These are phyloP conservation scores for Schrenkiella parvula DNA, from an alignment of 345 rosid species.

Conservation along the genomic window DNA sequence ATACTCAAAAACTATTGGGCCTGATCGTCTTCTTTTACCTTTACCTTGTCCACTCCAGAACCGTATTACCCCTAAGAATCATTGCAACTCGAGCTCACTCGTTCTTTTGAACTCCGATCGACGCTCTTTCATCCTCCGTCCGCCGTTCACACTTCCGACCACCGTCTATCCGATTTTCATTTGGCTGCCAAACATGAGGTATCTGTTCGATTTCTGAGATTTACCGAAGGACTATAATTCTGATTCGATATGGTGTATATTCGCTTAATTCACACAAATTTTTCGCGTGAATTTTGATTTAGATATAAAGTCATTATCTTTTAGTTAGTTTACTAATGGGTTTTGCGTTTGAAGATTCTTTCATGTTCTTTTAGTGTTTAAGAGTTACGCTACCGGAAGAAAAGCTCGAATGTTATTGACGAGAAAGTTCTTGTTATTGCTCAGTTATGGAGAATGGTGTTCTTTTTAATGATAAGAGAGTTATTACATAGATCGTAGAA, in stretches of 20 bases:
- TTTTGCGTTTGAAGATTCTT: neutral
- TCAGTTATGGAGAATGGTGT: neutral
- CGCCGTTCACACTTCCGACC: neutral
- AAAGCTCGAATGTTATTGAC: neutral
- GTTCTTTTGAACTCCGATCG: conserved; percentile 6
- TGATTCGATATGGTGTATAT: neutral
- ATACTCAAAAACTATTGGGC: conserved; percentile 2
- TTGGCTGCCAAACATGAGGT: conserved; percentile 26
- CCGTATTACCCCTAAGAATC: neutral
- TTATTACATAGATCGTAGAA: neutral
- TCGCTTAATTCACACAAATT: neutral
- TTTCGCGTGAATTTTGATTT: neutral
- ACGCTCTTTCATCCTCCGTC: neutral
- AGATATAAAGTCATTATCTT: neutral
- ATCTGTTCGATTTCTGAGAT: neutral
- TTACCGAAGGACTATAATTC: neutral
- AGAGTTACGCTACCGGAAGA: neutral
- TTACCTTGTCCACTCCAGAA: neutral
- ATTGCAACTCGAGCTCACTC: neutral
- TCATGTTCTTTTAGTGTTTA: neutral
- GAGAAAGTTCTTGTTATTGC: neutral
- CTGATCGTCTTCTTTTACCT: neutral
- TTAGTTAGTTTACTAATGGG: neutral
- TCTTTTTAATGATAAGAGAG: neutral
- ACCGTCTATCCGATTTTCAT: neutral